Percentiles rank a stretch among this genome's conserved stretches.
phyloP scores from a whole-genome alignment of 2,329 filamentous ascomycete species.

The Dothideomycetes sp. region DNA sequence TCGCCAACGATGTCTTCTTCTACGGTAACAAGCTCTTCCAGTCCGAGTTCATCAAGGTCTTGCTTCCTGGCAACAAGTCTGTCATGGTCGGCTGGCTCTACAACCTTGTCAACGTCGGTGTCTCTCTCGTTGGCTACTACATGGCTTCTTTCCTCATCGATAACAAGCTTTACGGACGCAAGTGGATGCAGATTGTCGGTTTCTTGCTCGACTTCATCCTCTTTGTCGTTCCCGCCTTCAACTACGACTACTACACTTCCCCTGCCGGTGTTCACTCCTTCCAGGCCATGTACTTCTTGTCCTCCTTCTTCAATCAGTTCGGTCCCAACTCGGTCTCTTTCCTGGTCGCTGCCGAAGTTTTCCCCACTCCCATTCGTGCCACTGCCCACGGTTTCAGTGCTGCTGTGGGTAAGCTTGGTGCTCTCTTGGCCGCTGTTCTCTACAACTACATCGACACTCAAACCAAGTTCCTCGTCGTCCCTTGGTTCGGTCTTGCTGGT shows the following conservation, averaged over 20 bases:
- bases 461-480: slow-evolving; percentile 83
- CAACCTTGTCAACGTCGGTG: slow-evolving; percentile 84
- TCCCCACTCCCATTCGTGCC: slow-evolving; percentile 84
- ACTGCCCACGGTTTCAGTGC: slow-evolving; percentile 94
- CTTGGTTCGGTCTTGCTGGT: slow-evolving; percentile 87
- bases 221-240: slow-evolving; percentile 84
- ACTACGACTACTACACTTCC: slow-evolving; percentile 73
- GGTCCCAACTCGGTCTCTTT: slow-evolving; percentile 95
- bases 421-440: slow-evolving; percentile 74
- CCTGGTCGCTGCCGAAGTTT: slow-evolving; percentile 93
- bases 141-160: slow-evolving; percentile 80
- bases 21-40: slow-evolving; percentile 99
- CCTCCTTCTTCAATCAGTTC: slow-evolving; percentile 98
- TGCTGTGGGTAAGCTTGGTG: slow-evolving; percentile 79
- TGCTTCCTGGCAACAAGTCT: slow-evolving; percentile 58
- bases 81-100: slow-evolving; percentile 85
- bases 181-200: slow-evolving; percentile 91
- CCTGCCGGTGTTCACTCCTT: slow-evolving; percentile 69
- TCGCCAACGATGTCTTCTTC: slow-evolving; percentile 96
- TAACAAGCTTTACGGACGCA: slow-evolving; percentile 93
- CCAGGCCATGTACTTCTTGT: slow-evolving; percentile 97
- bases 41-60: slow-evolving; percentile 75
- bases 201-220: slow-evolving; percentile 90
- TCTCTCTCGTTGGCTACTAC: slow-evolving; percentile 84
- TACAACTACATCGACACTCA: slow-evolving; percentile 90